phyloP scores from a whole-genome alignment of 2,329 filamentous ascomycete genomes.

The Curvularia verruculosa region DNA sequence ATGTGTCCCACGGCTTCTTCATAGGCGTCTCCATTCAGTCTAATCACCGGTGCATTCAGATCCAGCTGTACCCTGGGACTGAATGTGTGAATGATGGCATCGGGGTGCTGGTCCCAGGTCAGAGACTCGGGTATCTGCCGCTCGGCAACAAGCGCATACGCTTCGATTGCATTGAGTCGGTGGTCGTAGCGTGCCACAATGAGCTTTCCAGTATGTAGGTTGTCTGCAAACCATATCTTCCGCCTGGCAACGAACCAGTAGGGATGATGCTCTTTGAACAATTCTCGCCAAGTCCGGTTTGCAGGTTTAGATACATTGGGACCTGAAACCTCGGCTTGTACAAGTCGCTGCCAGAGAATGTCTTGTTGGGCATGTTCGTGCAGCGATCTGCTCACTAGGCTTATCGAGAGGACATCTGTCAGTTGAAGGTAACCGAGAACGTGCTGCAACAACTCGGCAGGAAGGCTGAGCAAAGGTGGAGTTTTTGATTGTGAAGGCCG shows the following conservation, averaged over 20 bases:
- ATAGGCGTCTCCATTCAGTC: slow-evolving; percentile 45
- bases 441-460: slow-evolving; percentile 75
- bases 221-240: slow-evolving; percentile 87
- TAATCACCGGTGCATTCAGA: slow-evolving; percentile 71
- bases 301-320: slow-evolving; percentile 49
- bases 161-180: slow-evolving; percentile 76
- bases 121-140: slow-evolving; percentile 62
- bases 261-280: slow-evolving; percentile 76
- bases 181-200: slow-evolving; percentile 79
- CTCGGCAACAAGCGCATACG: slow-evolving; percentile 74
- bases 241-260: slow-evolving; percentile 83
- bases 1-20: slow-evolving; percentile 25
- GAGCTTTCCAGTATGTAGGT: slow-evolving; percentile 73
- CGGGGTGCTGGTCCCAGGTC: slow-evolving; percentile 68
- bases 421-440: slow-evolving; percentile 72
- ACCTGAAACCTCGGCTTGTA: slow-evolving; percentile 70
- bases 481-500: background rate
- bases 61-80: slow-evolving; percentile 73
- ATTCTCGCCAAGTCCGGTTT: slow-evolving; percentile 70
- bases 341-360: slow-evolving; percentile 71
- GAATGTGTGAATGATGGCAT: slow-evolving; percentile 75
- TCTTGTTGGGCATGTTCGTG: slow-evolving; percentile 67
- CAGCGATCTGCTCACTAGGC: slow-evolving; percentile 67
- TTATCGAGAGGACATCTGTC: slow-evolving; percentile 65
- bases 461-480: slow-evolving; percentile 63